Evolutionary conservation across 495 filamentous ascomycete species (phyloP), one percentile per base, ranked within the genome.

Genomic region (Penicillium ucsense): DNA sequence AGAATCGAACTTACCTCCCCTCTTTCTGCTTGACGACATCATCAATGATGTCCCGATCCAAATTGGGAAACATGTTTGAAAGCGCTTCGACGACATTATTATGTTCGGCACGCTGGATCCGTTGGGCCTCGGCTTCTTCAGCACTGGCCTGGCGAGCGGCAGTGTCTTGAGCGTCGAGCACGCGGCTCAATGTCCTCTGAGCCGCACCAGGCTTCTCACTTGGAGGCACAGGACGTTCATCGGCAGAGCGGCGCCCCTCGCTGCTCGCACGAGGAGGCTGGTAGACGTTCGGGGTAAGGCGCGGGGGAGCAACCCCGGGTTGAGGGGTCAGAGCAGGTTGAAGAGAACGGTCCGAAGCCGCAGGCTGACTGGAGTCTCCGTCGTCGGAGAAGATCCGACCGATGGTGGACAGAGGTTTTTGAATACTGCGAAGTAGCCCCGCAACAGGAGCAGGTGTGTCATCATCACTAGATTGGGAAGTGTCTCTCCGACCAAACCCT

Each of bases 311-410:
- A 29, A 52, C 31, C 5, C 70, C 72, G 29, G 79, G 70, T 46
- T 77, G 78, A 20, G 85, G 78, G 20, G 80, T 78, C 27, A 71
- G 59, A 6, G 76, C 71, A n/a, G 79, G 79, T 27, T 73, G 60
- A 44, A 59, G 39, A 0, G 56, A 48, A 52, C 59, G 60, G 54
- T 78, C 73, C 48, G 64, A 65, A 38, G 44, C 67, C 31, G 45
- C 4, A 5, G 38, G 30, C 3, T 50, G 31, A 1, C 40, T 35
- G n/a, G 36, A 34, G 8, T 72, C 68, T 35, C 59, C 43, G 2
- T 95, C 89, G 41, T 98, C 92, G 2, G 87, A 88, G 68, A 99
- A 97, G 34, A 99, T 96, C 45, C 89, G 83, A n/a, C 94, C 92
- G 59, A 99, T 94, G 10, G 89, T 92, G 37, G 86, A 88, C 35